phyloP scores from a whole-genome alignment of 306 rosid genomes.

The Nissolia schottii region DNA sequence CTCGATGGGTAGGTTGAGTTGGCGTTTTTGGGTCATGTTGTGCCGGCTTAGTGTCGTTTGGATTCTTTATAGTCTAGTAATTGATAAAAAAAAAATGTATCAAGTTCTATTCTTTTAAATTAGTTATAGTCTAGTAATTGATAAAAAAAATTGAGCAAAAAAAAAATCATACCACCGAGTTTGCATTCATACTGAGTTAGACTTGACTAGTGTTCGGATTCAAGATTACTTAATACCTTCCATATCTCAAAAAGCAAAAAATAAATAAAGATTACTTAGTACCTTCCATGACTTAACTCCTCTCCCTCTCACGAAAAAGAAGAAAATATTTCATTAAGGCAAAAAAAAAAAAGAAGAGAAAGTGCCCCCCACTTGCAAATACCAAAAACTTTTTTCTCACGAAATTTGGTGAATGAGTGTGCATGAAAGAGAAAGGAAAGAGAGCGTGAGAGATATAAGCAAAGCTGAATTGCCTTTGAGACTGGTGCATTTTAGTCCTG shows the following conservation, averaged over 20 bases:
- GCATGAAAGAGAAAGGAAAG: conserved; percentile 27
- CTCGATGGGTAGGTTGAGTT: no score
- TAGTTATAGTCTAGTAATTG: no score
- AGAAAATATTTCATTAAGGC: not conserved
- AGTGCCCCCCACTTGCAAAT: conserved; percentile 54
- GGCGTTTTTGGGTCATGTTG: no score
- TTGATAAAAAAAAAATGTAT: no score
- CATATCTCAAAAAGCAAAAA: not conserved
- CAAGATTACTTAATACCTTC: conserved; percentile 7
- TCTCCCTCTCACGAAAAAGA: not conserved
- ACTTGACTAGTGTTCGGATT: not conserved
- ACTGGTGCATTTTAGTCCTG: conserved; percentile 69
- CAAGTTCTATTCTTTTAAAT: no score
- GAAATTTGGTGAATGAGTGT: conserved; percentile 39
- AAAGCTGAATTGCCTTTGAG: conserved; percentile 85
- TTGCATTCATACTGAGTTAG: not conserved
- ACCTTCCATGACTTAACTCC: conserved; percentile 7
- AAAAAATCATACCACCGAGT: no score
- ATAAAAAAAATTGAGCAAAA: no score
- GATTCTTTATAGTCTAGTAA: no score
- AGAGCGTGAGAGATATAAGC: conserved; percentile 34
- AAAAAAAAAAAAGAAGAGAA: no score
- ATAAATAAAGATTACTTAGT: not conserved
- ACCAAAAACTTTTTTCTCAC: conserved; percentile 34
- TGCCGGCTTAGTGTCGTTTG: no score